These are phyloP conservation scores for Cubamyces sp. DNA, from an alignment of 768 basidiomycete species.

Conservation along the genomic window DNA sequence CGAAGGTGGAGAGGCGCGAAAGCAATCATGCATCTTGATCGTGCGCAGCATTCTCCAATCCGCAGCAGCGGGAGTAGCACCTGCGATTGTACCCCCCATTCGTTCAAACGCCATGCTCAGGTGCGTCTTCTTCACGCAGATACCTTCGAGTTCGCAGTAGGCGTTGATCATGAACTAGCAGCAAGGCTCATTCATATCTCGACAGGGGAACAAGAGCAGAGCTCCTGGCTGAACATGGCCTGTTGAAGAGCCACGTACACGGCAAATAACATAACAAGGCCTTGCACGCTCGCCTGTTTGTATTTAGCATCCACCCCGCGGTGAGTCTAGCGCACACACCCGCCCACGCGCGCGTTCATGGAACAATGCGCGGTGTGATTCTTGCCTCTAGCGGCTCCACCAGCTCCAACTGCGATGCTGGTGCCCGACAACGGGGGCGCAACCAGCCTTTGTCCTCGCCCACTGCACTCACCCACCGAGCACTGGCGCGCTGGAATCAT, in stretches of 20 bases:
- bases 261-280: neutral
- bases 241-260: too few species aligned
- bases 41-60: neutral
- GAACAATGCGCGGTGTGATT: conserved; percentile 16
- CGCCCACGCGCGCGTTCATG: neutral
- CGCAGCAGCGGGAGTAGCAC: neutral
- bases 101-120: neutral
- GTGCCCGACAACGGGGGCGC: conserved; percentile 23
- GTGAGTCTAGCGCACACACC: neutral
- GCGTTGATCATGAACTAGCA: too few species aligned
- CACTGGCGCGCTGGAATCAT: too few species aligned
- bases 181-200: too few species aligned
- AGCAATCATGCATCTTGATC: neutral
- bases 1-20: too few species aligned
- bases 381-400: conserved; percentile 17
- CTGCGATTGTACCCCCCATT: too few species aligned
- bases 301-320: neutral
- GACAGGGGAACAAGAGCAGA: too few species aligned
- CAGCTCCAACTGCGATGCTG: conserved; percentile 22
- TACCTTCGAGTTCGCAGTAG: too few species aligned
- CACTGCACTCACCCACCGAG: too few species aligned
- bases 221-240: too few species aligned
- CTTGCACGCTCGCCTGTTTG: neutral
- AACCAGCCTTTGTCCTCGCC: conserved; percentile 6
- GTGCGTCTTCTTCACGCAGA: neutral